Conservation (phyloP, 305 asterid species). For the Solanum hybrid region DNA sequence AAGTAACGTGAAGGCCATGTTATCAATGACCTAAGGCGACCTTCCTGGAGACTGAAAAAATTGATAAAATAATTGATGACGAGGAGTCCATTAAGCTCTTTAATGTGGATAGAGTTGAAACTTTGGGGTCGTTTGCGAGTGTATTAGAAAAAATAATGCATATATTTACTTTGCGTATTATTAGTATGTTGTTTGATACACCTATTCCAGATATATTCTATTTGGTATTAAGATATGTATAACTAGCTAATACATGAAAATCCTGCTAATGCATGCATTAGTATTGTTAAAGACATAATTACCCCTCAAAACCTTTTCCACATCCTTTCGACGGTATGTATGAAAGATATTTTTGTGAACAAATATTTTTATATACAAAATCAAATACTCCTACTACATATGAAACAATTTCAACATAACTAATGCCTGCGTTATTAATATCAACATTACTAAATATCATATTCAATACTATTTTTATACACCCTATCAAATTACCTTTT, state of each 20-base stretch:
- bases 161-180: too few species aligned
- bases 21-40: conserved; percentile 11
- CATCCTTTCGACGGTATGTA: background rate
- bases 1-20: conserved; percentile 2
- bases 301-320: too few species aligned
- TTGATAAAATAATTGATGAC: background rate
- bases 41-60: conserved; percentile 23
- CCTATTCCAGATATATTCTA: too few species aligned
- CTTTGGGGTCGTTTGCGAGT: background rate
- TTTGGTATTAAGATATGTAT: background rate
- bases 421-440: background rate
- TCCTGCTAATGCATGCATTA: background rate
- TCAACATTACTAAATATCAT: background rate
- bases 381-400: background rate
- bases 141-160: background rate
- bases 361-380: too few species aligned
- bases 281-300: background rate
- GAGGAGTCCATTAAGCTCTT: background rate
- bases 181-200: too few species aligned
- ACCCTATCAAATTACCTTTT: background rate
- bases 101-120: conserved; percentile 28
- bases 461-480: background rate
- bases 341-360: too few species aligned
- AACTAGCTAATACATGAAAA: background rate
- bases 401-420: background rate